These are phyloP conservation scores for Diaporthe vexans DNA, from an alignment of 2,329 filamentous ascomycete species.

Conservation along the genomic window DNA sequence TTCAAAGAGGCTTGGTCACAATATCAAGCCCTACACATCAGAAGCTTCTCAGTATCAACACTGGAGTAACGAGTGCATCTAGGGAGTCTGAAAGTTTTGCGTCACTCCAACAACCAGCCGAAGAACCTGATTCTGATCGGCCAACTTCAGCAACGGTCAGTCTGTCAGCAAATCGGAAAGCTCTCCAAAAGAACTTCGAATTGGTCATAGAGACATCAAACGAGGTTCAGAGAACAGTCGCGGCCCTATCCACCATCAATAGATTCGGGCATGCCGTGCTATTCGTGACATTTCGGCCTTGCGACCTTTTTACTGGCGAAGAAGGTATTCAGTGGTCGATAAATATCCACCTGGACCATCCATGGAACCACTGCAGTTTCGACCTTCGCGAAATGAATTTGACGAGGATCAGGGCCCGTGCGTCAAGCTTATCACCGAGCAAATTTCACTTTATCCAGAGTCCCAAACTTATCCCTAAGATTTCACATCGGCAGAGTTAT, in stretches of 20 bases:
- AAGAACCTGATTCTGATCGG: not conserved
- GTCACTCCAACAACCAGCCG: not conserved
- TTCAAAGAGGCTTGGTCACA: not conserved
- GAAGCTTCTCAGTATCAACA: not conserved
- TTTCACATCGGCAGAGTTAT: not conserved
- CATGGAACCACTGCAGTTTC: not conserved
- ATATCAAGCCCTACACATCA: not conserved
- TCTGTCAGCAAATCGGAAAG: not conserved
- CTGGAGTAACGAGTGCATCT: not conserved
- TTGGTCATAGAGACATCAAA: not conserved
- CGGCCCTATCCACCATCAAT: not conserved
- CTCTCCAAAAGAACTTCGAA: not conserved
- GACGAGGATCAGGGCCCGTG: not conserved
- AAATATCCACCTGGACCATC: not conserved
- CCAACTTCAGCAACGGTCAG: not conserved
- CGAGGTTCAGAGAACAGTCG: not conserved
- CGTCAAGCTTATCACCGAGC: not conserved
- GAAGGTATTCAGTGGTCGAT: not conserved
- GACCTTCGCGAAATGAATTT: not conserved
- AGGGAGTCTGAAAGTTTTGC: not conserved
- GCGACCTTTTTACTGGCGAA: not conserved
- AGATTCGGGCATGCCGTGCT: not conserved
- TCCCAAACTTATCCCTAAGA: not conserved
- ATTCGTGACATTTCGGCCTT: not conserved
- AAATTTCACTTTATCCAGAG: not conserved